Percentiles rank a stretch among this genome's conserved stretches.
Conservation (phyloP, 441 rosid genomes). For the Daphne laureola region DNA sequence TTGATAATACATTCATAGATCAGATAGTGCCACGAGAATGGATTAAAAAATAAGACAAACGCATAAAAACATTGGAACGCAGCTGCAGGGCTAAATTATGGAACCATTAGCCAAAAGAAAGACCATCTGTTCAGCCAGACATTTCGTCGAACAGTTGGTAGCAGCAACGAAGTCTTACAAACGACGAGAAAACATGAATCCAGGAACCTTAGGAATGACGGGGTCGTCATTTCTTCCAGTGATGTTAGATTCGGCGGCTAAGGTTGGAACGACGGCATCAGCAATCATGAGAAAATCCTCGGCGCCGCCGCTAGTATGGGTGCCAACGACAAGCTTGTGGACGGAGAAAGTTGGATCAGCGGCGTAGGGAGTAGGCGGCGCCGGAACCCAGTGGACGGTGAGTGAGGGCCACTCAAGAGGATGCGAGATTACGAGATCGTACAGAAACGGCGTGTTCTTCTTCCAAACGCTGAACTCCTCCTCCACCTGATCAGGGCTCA, state of each 20-base stretch:
- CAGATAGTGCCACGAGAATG: background rate
- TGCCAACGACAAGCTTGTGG: conserved; percentile 73
- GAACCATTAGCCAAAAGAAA: background rate
- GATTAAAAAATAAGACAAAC: background rate
- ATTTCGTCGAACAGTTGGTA: conserved; percentile 34
- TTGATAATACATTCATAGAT: conserved; percentile 5
- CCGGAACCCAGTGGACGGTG: conserved; percentile 85
- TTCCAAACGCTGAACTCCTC: conserved; percentile 85
- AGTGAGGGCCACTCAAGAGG: conserved; percentile 79
- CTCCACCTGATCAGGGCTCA: conserved; percentile 39
- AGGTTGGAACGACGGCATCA: conserved; percentile 47
- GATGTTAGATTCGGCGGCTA: conserved; percentile 28
- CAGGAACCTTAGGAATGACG: conserved; percentile 47
- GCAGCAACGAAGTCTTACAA: conserved; percentile 4
- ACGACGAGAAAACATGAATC: background rate
- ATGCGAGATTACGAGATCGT: conserved; percentile 77
- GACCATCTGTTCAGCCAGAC: conserved; percentile 7
- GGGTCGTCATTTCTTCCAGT: conserved; percentile 28
- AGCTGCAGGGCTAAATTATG: background rate
- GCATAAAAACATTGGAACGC: background rate
- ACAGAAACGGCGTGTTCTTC: conserved; percentile 81
- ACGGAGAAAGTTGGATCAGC: conserved; percentile 42
- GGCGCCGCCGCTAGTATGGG: conserved; percentile 68
- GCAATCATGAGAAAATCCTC: conserved; percentile 78
- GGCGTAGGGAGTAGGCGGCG: conserved; percentile 32